Base-by-base conservation (phyloP, 2,329 filamentous ascomycete species). In the Microdochium nivale region DNA sequence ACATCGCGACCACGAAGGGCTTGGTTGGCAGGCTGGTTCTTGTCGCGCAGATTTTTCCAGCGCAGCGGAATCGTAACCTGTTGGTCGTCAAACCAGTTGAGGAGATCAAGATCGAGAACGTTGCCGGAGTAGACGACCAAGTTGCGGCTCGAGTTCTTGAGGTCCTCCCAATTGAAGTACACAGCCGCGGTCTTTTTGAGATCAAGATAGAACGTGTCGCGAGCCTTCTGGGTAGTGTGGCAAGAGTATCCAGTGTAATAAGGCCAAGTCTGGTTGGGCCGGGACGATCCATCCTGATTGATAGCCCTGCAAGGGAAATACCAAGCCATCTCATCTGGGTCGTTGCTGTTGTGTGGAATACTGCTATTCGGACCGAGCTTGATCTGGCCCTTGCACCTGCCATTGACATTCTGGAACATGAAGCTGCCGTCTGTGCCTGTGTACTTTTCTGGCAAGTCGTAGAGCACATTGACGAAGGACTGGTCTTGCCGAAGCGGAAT, bases 351-450 rank as follows among this genome's bases (percentile, higher is more conserved):
- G 5, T 86, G 87, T 1, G 91, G 90, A 9, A 99, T 83, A 60
- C 90, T 86, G 1, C 91, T 95, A 51, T 75, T 75, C 1, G 78
- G 65, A 1, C 86, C 81, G 8, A 77, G 69, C 1, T 82, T 95
- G 65, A 99, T 96, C 52, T 97, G 70, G 10, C 80, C 87, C 72
- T 97, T 99, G 79, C 94, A 99, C 56, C 87, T 88, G 48, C 94
- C 95, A 61, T 99, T 99, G 67, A 99, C 94, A 59, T 97, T 95
- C 67, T 99, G 94, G 71, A 99, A 99, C 63, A 99, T 72, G 66
- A 99, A 99, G 64, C 91, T 97, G 53, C 89, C 92, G 65, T 99
- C 95, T 68, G 88, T 80, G n/a, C 91, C 94, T 51, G 84, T 86
- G 60, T 92, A 83, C 63, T 88, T 88, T 59, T 86, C 80, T 1